A percentile compares a stretch with the other conserved stretches of the same genome.
Evolutionary conservation across 139 green algal species (phyloP).

Genomic region (Medakamo hakoo): DNA sequence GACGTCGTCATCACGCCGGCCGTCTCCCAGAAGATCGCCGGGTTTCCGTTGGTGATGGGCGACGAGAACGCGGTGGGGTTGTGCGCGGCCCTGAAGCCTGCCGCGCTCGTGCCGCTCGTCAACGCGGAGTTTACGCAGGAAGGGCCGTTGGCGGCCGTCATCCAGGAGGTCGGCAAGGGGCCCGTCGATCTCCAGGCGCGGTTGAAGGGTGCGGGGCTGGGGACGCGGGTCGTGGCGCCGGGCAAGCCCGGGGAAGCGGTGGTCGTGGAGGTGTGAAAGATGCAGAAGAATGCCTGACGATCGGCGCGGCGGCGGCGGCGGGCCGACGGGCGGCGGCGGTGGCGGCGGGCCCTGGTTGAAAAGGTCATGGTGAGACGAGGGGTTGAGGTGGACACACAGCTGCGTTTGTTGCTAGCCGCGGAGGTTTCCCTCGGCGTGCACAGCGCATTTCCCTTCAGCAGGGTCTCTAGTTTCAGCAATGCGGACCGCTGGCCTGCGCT

Average conservation of each 20-base stretch:
- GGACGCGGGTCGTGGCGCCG: slow-evolving; percentile 2
- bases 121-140: slow-evolving; percentile 40
- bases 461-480: too few species aligned
- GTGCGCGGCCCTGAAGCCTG: not conserved
- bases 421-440: too few species aligned
- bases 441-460: too few species aligned
- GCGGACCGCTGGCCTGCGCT: too few species aligned
- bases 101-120: slow-evolving; percentile 38
- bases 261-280: not conserved
- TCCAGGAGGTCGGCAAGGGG: slow-evolving; percentile 8
- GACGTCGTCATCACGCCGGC: slow-evolving; percentile 47
- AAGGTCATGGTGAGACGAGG: too few species aligned
- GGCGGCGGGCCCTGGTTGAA: too few species aligned
- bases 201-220: slow-evolving; percentile 4
- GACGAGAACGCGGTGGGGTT: not conserved
- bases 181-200: slow-evolving; percentile 1
- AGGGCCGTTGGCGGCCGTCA: slow-evolving; percentile 9
- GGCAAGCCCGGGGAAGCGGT: not conserved
- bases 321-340: too few species aligned
- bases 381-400: too few species aligned
- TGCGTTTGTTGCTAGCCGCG: too few species aligned
- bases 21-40: slow-evolving; percentile 19
- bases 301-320: too few species aligned
- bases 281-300: too few species aligned
- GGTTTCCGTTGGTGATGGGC: slow-evolving; percentile 30